A percentile compares a stretch with the other conserved stretches of the same genome.
These are phyloP conservation scores for Sesbania bispinosa DNA, from an alignment of 306 rosid genomes.

Conservation along the genomic window DNA sequence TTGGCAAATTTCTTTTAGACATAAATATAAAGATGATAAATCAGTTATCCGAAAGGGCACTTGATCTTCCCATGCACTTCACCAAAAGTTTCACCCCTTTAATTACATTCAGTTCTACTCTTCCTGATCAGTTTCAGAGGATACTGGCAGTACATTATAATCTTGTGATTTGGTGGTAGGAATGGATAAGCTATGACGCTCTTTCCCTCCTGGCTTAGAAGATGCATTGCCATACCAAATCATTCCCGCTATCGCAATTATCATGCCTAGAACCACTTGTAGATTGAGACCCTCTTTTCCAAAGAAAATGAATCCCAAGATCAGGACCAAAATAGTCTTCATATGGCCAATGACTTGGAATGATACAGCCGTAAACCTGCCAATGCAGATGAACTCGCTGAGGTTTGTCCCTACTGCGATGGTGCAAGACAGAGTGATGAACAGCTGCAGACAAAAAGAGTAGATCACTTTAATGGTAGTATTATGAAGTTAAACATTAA, in stretches of 20 bases:
- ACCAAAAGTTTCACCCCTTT: slow-evolving; percentile 2
- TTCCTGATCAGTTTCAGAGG: slow-evolving; percentile 49
- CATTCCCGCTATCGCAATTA: slow-evolving; percentile 65
- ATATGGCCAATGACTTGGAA: slow-evolving; percentile 86
- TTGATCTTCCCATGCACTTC: not conserved
- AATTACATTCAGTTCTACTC: slow-evolving; percentile 31
- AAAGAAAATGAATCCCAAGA: slow-evolving; percentile 71
- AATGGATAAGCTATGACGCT: slow-evolving; percentile 38
- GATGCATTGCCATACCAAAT: slow-evolving; percentile 83
- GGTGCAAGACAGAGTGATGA: slow-evolving; percentile 63
- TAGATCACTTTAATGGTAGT: not conserved
- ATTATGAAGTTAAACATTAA: not conserved
- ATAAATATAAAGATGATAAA: slow-evolving; percentile 33
- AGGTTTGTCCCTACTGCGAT: slow-evolving; percentile 87
- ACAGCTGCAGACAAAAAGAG: slow-evolving; percentile 50
- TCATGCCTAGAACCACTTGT: slow-evolving; percentile 73
- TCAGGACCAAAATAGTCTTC: slow-evolving; percentile 75
- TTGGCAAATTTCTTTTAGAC: slow-evolving; percentile 14
- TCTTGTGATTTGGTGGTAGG: slow-evolving; percentile 47
- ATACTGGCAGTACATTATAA: slow-evolving; percentile 31
- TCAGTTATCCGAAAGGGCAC: slow-evolving; percentile 30
- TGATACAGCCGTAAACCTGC: slow-evolving; percentile 75
- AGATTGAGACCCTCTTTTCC: slow-evolving; percentile 72
- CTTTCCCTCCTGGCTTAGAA: slow-evolving; percentile 76
- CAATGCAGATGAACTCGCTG: slow-evolving; percentile 85